phyloP scores from a whole-genome alignment of 441 rosid species.

The Mallotus japonicus region DNA sequence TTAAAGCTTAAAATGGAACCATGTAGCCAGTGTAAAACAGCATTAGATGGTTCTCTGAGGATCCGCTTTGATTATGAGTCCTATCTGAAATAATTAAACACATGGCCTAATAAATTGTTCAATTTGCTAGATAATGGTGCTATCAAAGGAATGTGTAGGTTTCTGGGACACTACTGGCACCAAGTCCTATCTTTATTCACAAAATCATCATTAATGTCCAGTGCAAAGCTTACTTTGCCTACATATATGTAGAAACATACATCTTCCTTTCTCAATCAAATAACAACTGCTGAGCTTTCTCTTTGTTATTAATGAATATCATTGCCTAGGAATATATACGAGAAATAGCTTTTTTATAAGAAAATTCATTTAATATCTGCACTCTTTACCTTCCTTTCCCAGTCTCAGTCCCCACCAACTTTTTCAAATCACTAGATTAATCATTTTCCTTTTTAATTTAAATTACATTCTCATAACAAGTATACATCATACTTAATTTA shows the following conservation, averaged over 20 bases:
- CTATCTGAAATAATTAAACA: background rate
- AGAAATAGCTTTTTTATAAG: constrained; percentile 1
- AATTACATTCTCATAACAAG: background rate
- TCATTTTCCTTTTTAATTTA: background rate
- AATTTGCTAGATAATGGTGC: background rate
- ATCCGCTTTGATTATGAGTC: background rate
- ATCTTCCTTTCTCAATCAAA: constrained; percentile 6
- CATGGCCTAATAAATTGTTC: background rate
- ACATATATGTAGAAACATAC: constrained; percentile 9
- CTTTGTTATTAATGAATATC: background rate
- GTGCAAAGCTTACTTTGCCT: constrained; percentile 1
- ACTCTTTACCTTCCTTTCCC: constrained; percentile 7
- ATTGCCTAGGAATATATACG: constrained; percentile 1
- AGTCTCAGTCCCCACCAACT: background rate
- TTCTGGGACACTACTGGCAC: background rate
- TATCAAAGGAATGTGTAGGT: background rate
- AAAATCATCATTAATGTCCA: constrained; percentile 9
- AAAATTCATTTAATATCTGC: constrained; percentile 5
- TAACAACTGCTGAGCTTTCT: background rate
- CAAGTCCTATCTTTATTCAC: background rate
- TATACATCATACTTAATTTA: background rate
- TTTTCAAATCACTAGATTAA: constrained; percentile 6
- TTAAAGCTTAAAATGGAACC: background rate
- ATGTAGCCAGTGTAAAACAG: background rate
- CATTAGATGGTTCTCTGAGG: background rate